These are phyloP conservation scores for Diutina rugosa DNA, from an alignment of 1,139 yeast species.

Conservation along the genomic window DNA sequence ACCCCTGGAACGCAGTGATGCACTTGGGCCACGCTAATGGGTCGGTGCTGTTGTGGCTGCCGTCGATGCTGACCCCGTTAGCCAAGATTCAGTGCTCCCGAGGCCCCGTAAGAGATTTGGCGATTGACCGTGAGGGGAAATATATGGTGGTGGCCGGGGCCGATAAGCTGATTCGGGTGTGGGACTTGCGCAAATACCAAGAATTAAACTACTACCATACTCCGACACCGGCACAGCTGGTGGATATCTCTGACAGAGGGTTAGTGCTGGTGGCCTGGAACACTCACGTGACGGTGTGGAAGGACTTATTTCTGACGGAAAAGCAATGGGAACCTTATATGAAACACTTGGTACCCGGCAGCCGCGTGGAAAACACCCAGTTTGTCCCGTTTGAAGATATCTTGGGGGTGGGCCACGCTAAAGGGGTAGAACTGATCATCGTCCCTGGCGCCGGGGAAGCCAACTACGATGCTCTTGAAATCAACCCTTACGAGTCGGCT, in stretches of 20 bases:
- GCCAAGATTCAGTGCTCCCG: constrained; percentile 70
- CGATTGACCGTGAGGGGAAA: constrained; percentile 83
- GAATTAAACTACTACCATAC: constrained; percentile 62
- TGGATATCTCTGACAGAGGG: constrained; percentile 81
- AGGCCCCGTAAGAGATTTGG: constrained; percentile 80
- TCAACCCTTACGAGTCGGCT: constrained; percentile 84
- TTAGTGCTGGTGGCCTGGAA: constrained; percentile 87
- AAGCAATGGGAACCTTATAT: constrained; percentile 74
- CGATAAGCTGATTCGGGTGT: constrained; percentile 72
- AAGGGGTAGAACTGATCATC: constrained; percentile 68
- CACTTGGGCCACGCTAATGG: constrained; percentile 94
- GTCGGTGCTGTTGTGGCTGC: constrained; percentile 88
- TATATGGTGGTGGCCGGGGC: constrained; percentile 93
- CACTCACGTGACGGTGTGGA: constrained; percentile 85
- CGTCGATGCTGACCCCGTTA: constrained; percentile 74
- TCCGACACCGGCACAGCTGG: constrained; percentile 77
- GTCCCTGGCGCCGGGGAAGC: constrained; percentile 99
- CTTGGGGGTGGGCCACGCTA: constrained; percentile 73
- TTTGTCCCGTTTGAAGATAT: constrained; percentile 96
- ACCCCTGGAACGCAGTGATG: constrained; percentile 92
- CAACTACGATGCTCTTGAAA: constrained; percentile 86
- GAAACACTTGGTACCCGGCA: constrained; percentile 79
- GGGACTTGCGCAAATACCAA: constrained; percentile 85
- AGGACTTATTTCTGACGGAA: constrained; percentile 47
- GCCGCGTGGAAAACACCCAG: constrained; percentile 50